Evolutionary conservation across 2,329 filamentous ascomycete species (phyloP).

Genomic region (Cryphonectria parasitica): DNA sequence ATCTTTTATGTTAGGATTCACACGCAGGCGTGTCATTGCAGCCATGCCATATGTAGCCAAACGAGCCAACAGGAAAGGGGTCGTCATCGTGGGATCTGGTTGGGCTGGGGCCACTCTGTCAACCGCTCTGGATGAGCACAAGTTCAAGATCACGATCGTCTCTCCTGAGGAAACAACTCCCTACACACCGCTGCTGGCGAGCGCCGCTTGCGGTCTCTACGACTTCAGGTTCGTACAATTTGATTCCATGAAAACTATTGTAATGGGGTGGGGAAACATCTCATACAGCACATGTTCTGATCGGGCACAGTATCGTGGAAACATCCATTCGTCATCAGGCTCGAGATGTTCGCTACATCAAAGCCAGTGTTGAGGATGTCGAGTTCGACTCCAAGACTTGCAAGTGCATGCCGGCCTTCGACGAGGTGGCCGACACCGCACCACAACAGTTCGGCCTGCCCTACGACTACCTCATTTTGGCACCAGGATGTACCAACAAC

Average conservation of each 20-base stretch:
- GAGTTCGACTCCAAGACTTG: conserved; percentile 23
- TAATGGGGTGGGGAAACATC: background rate
- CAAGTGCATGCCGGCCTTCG: conserved; percentile 17
- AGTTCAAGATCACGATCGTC: conserved; percentile 25
- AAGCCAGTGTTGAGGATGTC: conserved; percentile 22
- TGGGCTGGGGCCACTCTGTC: conserved; percentile 26
- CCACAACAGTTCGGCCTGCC: conserved; percentile 13
- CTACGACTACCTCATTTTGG: conserved; percentile 24
- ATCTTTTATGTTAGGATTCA: background rate
- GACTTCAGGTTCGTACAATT: conserved; percentile 18
- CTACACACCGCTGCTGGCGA: conserved; percentile 24
- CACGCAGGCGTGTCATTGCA: background rate
- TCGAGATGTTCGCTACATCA: conserved; percentile 21
- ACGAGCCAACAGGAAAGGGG: conserved; percentile 17
- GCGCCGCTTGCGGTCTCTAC: conserved; percentile 24
- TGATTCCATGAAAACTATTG: background rate
- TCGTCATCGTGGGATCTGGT: conserved; percentile 23
- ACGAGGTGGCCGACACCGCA: conserved; percentile 4
- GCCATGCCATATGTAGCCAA: conserved; percentile 23
- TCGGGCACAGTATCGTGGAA: conserved; percentile 16
- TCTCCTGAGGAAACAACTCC: conserved; percentile 25
- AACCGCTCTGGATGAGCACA: conserved; percentile 19
- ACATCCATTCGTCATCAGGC: conserved; percentile 21
- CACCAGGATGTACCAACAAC: conserved; percentile 26
- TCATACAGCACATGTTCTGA: background rate